These are phyloP conservation scores for Penicillium hesseltinei DNA, from an alignment of 2,329 filamentous ascomycete species.

Conservation along the genomic window DNA sequence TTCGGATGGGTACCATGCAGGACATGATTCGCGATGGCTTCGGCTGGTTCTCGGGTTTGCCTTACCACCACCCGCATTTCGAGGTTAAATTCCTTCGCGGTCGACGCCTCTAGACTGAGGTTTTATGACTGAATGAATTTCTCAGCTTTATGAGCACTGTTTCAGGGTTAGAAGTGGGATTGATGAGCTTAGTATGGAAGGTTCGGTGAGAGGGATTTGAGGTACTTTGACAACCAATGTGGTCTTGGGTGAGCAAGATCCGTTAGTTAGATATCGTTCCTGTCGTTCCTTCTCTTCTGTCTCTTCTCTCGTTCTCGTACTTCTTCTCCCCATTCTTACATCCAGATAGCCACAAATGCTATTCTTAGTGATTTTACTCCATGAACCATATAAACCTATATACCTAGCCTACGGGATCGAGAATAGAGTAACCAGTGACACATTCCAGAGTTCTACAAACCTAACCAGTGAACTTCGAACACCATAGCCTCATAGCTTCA, in stretches of 20 bases:
- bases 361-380: background rate
- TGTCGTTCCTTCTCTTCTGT: background rate
- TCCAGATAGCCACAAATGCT: background rate
- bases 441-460: background rate
- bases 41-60: conserved; percentile 9
- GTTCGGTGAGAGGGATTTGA: background rate
- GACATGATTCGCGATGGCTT: conserved; percentile 8
- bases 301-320: background rate
- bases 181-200: background rate
- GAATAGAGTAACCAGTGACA: background rate
- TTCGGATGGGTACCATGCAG: background rate
- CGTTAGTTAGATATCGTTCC: background rate
- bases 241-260: background rate
- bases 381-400: background rate
- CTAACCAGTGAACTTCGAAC: too few species aligned
- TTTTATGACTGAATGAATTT: background rate
- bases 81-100: background rate
- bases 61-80: conserved; percentile 5
- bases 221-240: background rate
- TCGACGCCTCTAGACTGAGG: background rate
- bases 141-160: too few species aligned
- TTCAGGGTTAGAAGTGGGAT: background rate
- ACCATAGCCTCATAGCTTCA: background rate
- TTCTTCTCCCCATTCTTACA: background rate
- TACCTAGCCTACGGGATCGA: background rate